Percentiles rank a stretch among this genome's conserved stretches.
Conservation (phyloP, 192 early-diverging fungal genomes). For the Kappamyces sp. region DNA sequence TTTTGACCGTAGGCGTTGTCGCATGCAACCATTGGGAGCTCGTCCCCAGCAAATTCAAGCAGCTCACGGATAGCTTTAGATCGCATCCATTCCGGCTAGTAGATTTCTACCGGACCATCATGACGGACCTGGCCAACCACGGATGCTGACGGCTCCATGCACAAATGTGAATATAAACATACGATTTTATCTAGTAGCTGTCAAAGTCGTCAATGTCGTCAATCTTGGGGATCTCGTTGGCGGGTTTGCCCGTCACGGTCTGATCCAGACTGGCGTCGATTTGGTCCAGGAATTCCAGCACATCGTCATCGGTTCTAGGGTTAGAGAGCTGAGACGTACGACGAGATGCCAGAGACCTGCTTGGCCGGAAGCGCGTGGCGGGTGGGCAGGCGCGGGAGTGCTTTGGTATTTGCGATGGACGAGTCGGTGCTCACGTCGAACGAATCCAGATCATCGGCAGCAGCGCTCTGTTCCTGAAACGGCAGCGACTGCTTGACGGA, state of each 20-base stretch:
- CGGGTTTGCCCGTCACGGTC: neutral
- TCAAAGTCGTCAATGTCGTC: constrained; percentile 27
- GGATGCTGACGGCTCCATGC: constrained; percentile 46
- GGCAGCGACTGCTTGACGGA: too few species aligned
- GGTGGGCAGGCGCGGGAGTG: too few species aligned
- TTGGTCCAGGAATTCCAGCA: constrained; percentile 14
- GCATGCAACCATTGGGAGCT: constrained; percentile 87
- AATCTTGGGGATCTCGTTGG: constrained; percentile 11
- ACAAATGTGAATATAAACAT: neutral
- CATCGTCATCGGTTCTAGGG: constrained; percentile 1
- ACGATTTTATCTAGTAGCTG: constrained; percentile 14
- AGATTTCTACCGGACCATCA: constrained; percentile 67
- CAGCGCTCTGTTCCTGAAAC: too few species aligned
- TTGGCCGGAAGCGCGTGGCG: too few species aligned
- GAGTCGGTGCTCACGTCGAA: too few species aligned
- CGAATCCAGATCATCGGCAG: too few species aligned
- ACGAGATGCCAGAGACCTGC: too few species aligned
- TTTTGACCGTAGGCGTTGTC: constrained; percentile 52
- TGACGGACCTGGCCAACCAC: constrained; percentile 56
- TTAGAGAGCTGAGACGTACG: too few species aligned
- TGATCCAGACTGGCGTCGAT: neutral
- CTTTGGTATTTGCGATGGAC: too few species aligned
- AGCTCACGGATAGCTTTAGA: constrained; percentile 5
- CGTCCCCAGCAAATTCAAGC: constrained; percentile 39
- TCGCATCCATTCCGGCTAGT: constrained; percentile 55